Conservation (phyloP, 441 rosid species). For the Daphne laureola region DNA sequence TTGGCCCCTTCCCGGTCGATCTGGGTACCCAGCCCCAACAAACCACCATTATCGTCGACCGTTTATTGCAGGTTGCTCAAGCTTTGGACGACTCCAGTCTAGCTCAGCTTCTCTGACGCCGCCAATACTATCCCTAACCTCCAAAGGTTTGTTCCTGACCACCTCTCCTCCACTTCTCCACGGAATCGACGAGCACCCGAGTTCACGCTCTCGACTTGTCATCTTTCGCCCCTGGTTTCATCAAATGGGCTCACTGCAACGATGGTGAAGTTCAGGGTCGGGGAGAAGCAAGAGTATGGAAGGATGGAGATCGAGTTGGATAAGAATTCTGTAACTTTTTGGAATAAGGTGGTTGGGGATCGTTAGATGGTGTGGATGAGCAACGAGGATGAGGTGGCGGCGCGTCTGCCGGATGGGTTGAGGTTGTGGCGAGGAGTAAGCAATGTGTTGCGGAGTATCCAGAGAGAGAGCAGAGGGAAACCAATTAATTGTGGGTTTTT, state of each 20-base stretch:
- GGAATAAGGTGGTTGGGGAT: constrained; percentile 51
- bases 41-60: too few relatives aligned
- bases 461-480: too few relatives aligned
- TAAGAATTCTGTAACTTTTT: constrained; percentile 40
- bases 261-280: constrained; percentile 70
- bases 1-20: too few relatives aligned
- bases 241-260: constrained; percentile 58
- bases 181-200: too few relatives aligned
- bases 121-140: too few relatives aligned
- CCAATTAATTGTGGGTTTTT: too few relatives aligned
- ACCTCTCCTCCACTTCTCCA: too few relatives aligned
- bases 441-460: constrained; percentile 71
- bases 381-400: constrained; percentile 82
- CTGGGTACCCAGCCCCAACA: too few relatives aligned
- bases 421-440: constrained; percentile 63
- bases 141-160: too few relatives aligned
- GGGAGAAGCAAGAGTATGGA: constrained; percentile 85
- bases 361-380: constrained; percentile 92
- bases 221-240: constrained; percentile 56
- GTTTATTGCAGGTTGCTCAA: too few relatives aligned
- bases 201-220: constrained; percentile 62
- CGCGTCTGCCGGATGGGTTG: constrained; percentile 56
- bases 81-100: too few relatives aligned
- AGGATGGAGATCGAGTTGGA: constrained; percentile 82
- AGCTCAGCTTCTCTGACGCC: too few relatives aligned